These are phyloP conservation scores for Lentinula lateritia DNA, from an alignment of 768 basidiomycete species.

Conservation along the genomic window DNA sequence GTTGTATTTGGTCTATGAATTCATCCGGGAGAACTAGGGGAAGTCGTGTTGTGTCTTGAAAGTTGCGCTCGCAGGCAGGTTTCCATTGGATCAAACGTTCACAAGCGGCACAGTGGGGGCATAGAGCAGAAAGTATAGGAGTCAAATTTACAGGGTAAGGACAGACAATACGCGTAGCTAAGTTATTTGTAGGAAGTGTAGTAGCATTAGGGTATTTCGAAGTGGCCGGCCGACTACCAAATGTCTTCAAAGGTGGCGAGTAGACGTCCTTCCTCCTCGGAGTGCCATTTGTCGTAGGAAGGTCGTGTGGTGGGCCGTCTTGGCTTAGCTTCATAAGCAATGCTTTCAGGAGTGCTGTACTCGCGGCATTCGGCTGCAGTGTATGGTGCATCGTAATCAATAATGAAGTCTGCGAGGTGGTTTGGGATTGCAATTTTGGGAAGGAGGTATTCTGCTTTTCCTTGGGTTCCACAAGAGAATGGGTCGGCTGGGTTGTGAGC, in stretches of 20 bases:
- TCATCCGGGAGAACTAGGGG: slow-evolving; percentile 10
- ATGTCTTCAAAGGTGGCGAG: background rate
- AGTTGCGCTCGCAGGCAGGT: slow-evolving; percentile 7
- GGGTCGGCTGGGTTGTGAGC: slow-evolving; percentile 17
- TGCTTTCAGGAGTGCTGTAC: background rate
- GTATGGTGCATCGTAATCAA: background rate
- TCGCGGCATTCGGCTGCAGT: background rate
- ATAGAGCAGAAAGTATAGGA: slow-evolving; percentile 10
- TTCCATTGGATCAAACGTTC: slow-evolving; percentile 21
- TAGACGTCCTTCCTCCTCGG: background rate
- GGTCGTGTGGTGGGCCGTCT: background rate
- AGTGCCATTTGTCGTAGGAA: no score
- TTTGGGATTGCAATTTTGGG: slow-evolving; percentile 10
- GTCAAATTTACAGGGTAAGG: slow-evolving; percentile 11
- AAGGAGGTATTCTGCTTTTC: background rate
- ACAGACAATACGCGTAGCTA: background rate
- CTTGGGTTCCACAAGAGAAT: slow-evolving; percentile 13
- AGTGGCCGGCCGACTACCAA: background rate
- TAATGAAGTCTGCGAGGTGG: background rate
- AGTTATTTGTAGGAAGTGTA: background rate
- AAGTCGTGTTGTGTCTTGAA: background rate
- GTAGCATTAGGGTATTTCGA: background rate
- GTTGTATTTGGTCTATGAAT: slow-evolving; percentile 18
- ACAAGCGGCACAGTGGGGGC: slow-evolving; percentile 20
- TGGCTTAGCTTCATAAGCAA: background rate